Evolutionary conservation across 208 protist genomes (phyloP), one percentile per base, ranked within the genome.

Genomic region (Angomonas deanei): DNA sequence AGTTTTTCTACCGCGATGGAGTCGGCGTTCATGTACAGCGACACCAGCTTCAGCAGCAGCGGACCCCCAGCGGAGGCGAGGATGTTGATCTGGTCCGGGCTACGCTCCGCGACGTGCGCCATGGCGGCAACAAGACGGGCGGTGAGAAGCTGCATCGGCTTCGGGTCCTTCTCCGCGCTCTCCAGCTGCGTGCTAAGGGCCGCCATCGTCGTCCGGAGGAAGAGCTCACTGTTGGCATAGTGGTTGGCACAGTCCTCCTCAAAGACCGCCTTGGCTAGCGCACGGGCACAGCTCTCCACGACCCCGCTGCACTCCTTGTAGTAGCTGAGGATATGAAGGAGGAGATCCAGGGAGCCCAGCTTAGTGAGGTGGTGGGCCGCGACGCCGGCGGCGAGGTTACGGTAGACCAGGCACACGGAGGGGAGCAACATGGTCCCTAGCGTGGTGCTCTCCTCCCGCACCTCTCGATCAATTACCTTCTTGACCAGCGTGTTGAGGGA

Each of bases 211-310:
- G 32, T 42, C 11, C 52, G 63, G 2, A 59, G 3, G 31, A 59
- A 68, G 28, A 66, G 56, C 4, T 58, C 69, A 17, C 66, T 61
- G 6, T 47, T 46, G 60, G 74, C 71, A 47, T 77, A 76, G 11
- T 61, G 48, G 8, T 32, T 49, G 1, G 86, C 58, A 42, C 77
- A 89, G 8, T 66, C 71, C 21, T 76, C 74, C 3, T 84, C 74
- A 53, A 80, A 89, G n/a, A 80, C 76, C 6, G 82, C 62, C 70
- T 89, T 92, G 30, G 83, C 80, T 56, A 92, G 64, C 4, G 76
- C 74, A 19, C 86, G 82, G 13, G 86, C 69, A 6, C 70, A 70
- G 32, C 80, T 78, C 70, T 84, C 74, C 50, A 88, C 77, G 1
- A 84, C 69, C 50, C 69, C 62, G 13, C 19, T 57, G 59, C 81